These are phyloP conservation scores for Astragalus membranaceus DNA, from an alignment of 306 rosid species.

Conservation along the genomic window DNA sequence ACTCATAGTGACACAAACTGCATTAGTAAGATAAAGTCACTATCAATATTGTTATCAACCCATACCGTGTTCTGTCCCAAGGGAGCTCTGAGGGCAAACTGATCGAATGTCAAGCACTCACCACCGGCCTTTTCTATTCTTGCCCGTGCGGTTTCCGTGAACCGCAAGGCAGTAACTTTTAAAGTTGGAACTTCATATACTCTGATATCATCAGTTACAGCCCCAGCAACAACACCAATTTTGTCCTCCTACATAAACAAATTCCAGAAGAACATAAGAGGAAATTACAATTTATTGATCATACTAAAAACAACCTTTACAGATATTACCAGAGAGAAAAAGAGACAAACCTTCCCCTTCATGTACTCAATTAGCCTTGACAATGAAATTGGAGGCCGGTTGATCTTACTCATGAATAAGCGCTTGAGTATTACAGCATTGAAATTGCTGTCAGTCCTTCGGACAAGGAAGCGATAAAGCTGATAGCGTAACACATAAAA, in stretches of 20 bases:
- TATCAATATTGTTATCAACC: not conserved
- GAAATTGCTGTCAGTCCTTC: slow-evolving; percentile 69
- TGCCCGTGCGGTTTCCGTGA: slow-evolving; percentile 77
- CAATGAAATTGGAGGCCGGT: slow-evolving; percentile 71
- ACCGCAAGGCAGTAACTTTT: slow-evolving; percentile 58
- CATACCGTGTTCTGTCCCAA: slow-evolving; percentile 77
- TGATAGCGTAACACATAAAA: slow-evolving; percentile 4
- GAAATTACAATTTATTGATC: not conserved
- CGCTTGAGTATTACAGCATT: slow-evolving; percentile 67
- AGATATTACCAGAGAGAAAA: not conserved
- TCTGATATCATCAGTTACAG: slow-evolving; percentile 64
- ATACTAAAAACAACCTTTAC: not conserved
- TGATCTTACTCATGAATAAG: slow-evolving; percentile 73
- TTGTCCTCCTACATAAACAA: slow-evolving; percentile 37
- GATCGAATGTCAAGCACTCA: slow-evolving; percentile 77
- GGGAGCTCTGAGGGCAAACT: slow-evolving; percentile 72
- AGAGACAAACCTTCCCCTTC: slow-evolving; percentile 52
- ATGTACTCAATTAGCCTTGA: slow-evolving; percentile 44
- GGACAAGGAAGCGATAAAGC: slow-evolving; percentile 74
- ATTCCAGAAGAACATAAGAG: not conserved
- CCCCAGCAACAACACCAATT: slow-evolving; percentile 60
- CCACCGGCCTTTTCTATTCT: slow-evolving; percentile 80
- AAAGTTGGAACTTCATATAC: slow-evolving; percentile 66
- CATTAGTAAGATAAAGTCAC: not conserved
- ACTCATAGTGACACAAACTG: not conserved